Evolutionary conservation across 1,284 basidiomycete species (phyloP).

Genomic region (Thelephora terrestris): DNA sequence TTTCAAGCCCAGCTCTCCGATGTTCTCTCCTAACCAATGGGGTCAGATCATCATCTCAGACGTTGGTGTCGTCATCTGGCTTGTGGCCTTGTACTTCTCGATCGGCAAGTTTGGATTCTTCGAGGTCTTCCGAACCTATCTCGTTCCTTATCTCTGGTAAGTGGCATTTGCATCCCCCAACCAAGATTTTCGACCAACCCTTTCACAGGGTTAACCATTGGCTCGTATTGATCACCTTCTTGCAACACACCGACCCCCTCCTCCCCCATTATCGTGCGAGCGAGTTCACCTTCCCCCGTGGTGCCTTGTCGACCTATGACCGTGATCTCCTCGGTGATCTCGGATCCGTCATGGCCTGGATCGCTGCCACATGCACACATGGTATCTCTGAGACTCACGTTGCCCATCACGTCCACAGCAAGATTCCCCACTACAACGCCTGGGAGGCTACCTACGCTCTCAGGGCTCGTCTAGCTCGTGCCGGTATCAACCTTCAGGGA

Average conservation of each 20-base stretch:
- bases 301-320: slow-evolving; percentile 90
- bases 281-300: slow-evolving; percentile 92
- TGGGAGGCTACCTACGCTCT: slow-evolving; percentile 93
- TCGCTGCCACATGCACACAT: slow-evolving; percentile 71
- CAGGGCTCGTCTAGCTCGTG: slow-evolving; percentile 64
- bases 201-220: slow-evolving; percentile 63
- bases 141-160: slow-evolving; percentile 85
- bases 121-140: slow-evolving; percentile 75
- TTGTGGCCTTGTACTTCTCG: slow-evolving; percentile 50
- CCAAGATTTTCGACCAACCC: slow-evolving; percentile 24
- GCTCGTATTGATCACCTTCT: slow-evolving; percentile 88
- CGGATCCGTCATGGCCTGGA: slow-evolving; percentile 64
- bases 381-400: slow-evolving; percentile 94
- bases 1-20: slow-evolving; percentile 71
- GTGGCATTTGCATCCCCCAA: slow-evolving; percentile 9
- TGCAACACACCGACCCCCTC: slow-evolving; percentile 95
- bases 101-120: slow-evolving; percentile 61
- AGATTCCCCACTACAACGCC: slow-evolving; percentile 90
- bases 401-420: slow-evolving; percentile 82
- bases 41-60: slow-evolving; percentile 79
- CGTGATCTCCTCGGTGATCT: slow-evolving; percentile 79
- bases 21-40: slow-evolving; percentile 83
- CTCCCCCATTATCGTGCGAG: slow-evolving; percentile 91
- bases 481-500: slow-evolving; percentile 52
- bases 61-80: slow-evolving; percentile 71